phyloP scores from a whole-genome alignment of 106 monocot species.

The Acorus gramineus region DNA sequence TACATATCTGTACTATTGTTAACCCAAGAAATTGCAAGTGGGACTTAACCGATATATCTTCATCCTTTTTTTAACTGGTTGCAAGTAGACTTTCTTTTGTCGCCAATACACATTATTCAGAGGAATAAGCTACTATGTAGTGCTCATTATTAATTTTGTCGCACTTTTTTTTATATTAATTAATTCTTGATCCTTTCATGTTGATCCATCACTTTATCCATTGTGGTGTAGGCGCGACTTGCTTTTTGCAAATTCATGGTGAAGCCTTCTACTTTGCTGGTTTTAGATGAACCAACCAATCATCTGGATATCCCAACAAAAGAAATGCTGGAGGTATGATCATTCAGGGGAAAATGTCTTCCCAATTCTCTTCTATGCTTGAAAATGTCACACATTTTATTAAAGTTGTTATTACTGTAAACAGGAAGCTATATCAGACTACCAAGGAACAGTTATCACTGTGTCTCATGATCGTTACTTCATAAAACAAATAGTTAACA shows the following conservation, averaged over 20 bases:
- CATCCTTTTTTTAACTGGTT: no score
- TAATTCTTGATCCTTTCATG: background rate
- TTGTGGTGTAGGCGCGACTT: conserved; percentile 66
- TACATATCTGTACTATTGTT: no score
- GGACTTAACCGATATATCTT: no score
- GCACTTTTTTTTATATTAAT: background rate
- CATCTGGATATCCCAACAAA: conserved; percentile 99
- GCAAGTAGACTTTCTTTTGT: no score
- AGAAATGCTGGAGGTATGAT: conserved; percentile 94
- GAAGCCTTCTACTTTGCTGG: conserved; percentile 87
- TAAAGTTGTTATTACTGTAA: background rate
- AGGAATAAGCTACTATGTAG: no score
- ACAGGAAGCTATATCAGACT: conserved; percentile 96
- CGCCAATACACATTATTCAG: no score
- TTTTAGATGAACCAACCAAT: conserved; percentile 98
- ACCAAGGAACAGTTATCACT: conserved; percentile 77
- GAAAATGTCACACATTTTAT: no score
- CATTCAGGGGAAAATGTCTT: background rate
- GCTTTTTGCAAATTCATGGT: conserved; percentile 99
- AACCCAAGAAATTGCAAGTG: no score
- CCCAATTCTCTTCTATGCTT: background rate
- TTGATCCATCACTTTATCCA: background rate
- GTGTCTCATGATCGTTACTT: conserved; percentile 99
- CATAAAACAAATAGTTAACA: conserved; percentile 87
- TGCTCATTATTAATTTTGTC: background rate